A percentile compares a stretch with the other conserved stretches of the same genome.
These are phyloP conservation scores for Casuarina cunninghamiana DNA, from an alignment of 306 rosid species.

Conservation along the genomic window DNA sequence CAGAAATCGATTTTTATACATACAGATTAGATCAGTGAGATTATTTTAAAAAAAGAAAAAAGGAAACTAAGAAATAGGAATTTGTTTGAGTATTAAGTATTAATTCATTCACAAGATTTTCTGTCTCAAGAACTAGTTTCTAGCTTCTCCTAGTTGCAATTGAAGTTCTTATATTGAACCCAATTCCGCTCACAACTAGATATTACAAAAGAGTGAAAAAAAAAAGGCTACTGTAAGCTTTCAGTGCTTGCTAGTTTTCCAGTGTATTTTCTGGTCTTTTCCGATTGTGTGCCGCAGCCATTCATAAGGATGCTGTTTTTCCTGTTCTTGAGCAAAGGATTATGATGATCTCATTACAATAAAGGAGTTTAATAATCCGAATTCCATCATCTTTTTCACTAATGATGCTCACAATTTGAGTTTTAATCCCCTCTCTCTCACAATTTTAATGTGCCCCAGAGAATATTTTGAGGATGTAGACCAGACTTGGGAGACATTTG, in stretches of 20 bases:
- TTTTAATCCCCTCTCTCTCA: slow-evolving; percentile 6
- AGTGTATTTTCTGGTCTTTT: background rate
- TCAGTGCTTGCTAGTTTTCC: background rate
- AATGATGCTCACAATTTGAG: slow-evolving; percentile 2
- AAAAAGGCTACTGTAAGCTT: background rate
- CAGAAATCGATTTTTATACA: background rate
- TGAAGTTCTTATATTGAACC: slow-evolving; percentile 5
- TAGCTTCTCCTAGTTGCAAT: background rate
- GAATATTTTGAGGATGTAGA: slow-evolving; percentile 97
- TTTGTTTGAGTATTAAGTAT: background rate
- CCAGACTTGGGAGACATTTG: slow-evolving; percentile 93
- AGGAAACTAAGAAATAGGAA: background rate
- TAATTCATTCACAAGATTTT: background rate
- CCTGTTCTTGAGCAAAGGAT: background rate
- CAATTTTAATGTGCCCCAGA: slow-evolving; percentile 41
- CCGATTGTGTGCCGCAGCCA: background rate
- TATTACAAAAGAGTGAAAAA: background rate
- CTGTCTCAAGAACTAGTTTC: background rate
- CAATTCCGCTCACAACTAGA: background rate
- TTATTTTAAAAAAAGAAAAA: background rate
- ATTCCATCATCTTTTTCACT: slow-evolving; percentile 7
- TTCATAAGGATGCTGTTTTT: background rate
- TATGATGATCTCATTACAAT: slow-evolving; percentile 13
- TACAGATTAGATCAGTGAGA: background rate
- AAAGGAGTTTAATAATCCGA: slow-evolving; percentile 1